Base-by-base conservation (phyloP, 371 early-diverging fungal genomes). In the Rhizomucor miehei region DNA sequence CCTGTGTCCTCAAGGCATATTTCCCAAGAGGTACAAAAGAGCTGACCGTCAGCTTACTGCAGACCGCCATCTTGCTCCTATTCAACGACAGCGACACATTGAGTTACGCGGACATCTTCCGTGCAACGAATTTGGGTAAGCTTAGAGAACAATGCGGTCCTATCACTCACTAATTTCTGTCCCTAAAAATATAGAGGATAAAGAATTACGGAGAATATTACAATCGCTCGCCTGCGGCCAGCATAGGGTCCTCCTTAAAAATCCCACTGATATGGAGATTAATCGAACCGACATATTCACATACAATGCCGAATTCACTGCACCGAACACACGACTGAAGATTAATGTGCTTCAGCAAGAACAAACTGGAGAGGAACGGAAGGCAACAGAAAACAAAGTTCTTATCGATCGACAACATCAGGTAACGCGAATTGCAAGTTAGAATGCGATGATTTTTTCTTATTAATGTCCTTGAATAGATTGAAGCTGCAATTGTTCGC, bases 401-500 rank as follows among this genome's bases (percentile, higher is more conserved):
- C 79, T 88, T 60, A 78, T 86, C 45, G 92, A 93, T 65, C 80
- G 93, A 39, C 87, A 89, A 58, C 86, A 87, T 62, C 86, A 88
- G 71, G 68, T 67, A 57, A 19, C 24, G 35, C 14, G 8, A 23
- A 40, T 9, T 29, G 23, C 11, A 11, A 14, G 40, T 10, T 1
- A 25, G 23, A 34, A 35, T 3, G 12, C 11, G 21, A 17, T 4
- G n/a, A 14, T 6, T 14, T 36, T 12, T 29, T 3, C 40, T 21
- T 29, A 12, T 9, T 14, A 35, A 8, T 44, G 1, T 21, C 8
- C 51, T 43, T 47, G 24, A 29, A 6, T 46, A 69, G 67, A 78
- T 95, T 10, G 98, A 99, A 60, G 99, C 99, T 3, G 94, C 95
- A 0, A 86, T 97, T 65, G 97, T 96, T 6, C 81, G 98, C 37